These are phyloP conservation scores for Melaleuca alternifolia DNA, from an alignment of 345 rosid species.

Conservation along the genomic window DNA sequence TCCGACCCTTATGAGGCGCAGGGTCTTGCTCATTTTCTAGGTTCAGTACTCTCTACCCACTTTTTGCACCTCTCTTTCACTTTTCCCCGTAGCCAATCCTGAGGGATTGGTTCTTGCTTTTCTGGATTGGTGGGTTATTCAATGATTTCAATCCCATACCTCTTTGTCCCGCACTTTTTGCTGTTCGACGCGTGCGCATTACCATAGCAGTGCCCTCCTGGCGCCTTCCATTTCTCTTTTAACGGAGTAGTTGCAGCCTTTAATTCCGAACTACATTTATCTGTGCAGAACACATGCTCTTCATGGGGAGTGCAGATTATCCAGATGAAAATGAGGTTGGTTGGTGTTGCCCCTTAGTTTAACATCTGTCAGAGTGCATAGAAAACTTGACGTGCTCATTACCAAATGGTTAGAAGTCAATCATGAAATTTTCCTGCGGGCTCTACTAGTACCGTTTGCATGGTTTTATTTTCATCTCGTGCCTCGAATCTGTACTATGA, in stretches of 20 bases:
- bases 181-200: not conserved
- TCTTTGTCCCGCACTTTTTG: not conserved
- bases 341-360: conserved; percentile 2
- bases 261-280: not conserved
- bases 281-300: conserved; percentile 92
- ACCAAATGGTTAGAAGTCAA: not conserved
- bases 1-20: conserved; percentile 92
- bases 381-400: not conserved
- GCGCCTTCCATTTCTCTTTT: not conserved
- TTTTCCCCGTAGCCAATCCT: not conserved
- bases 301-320: conserved; percentile 91
- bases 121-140: not conserved
- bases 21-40: conserved; percentile 96
- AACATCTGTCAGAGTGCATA: not conserved
- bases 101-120: not conserved
- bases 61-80: not conserved
- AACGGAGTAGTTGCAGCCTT: not conserved
- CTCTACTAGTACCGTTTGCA: not conserved
- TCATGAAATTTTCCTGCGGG: not conserved
- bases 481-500: not conserved
- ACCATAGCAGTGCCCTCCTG: not conserved
- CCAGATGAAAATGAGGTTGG: conserved; percentile 95
- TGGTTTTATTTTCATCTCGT: not conserved
- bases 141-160: not conserved
- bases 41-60: conserved; percentile 19